Conservation (phyloP, 1,139 yeast genomes). For the Taphrina deformans region DNA sequence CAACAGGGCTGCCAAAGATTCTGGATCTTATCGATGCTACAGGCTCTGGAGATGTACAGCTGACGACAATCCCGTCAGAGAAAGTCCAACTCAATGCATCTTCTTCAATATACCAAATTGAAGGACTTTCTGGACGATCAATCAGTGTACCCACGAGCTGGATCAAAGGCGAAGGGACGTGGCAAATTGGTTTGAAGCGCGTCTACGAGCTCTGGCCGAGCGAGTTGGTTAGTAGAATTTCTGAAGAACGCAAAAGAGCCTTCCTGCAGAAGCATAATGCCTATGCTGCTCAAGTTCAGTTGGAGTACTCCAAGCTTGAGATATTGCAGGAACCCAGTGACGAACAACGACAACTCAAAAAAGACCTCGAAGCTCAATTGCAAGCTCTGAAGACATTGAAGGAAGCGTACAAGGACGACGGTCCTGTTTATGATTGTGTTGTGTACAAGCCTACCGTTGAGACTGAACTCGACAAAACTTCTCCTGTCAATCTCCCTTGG, state of each 20-base stretch:
- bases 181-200: constrained; percentile 36
- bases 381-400: constrained; percentile 28
- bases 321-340: constrained; percentile 9
- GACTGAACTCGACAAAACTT: constrained; percentile 34
- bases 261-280: constrained; percentile 27
- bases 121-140: constrained; percentile 35
- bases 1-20: constrained; percentile 35
- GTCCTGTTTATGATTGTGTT: constrained; percentile 35
- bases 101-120: neutral
- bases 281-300: constrained; percentile 12
- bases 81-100: neutral
- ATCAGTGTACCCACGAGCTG: constrained; percentile 33
- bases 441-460: constrained; percentile 24
- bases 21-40: constrained; percentile 36
- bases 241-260: constrained; percentile 29
- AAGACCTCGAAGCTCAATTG: constrained; percentile 34
- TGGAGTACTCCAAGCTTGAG: constrained; percentile 4
- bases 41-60: constrained; percentile 34
- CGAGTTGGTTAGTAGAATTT: constrained; percentile 30
- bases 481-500: constrained; percentile 24
- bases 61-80: neutral
- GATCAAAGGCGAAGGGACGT: constrained; percentile 33
- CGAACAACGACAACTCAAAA: constrained; percentile 24
- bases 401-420: constrained; percentile 33
- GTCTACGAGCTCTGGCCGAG: constrained; percentile 36